These are phyloP conservation scores for Coniochaeta prunicola DNA, from an alignment of 2,329 filamentous ascomycete genomes.

Conservation along the genomic window DNA sequence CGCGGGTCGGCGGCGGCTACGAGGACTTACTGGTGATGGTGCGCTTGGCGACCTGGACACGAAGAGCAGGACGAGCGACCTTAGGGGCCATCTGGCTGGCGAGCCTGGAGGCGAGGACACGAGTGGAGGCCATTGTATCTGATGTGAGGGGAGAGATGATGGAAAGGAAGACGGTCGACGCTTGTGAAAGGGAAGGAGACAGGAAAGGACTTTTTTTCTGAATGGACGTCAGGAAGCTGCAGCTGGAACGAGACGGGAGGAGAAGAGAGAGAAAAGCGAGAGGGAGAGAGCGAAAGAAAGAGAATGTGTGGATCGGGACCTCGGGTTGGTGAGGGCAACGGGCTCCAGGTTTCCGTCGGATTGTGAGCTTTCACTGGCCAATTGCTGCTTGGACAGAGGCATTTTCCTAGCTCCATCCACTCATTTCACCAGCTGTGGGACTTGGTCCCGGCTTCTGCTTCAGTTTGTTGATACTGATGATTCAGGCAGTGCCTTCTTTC, in stretches of 20 bases:
- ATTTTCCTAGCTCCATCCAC: conserved; percentile 2
- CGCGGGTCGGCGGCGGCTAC: not conserved
- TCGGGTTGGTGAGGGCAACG: conserved; percentile 21
- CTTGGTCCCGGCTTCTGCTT: not conserved
- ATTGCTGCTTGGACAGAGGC: conserved; percentile 2
- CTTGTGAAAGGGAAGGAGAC: conserved; percentile 30
- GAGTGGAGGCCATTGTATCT: conserved; percentile 73
- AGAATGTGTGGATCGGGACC: conserved; percentile 13
- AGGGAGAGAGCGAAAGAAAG: conserved; percentile 11
- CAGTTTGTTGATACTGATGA: not conserved
- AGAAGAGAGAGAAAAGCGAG: conserved; percentile 19
- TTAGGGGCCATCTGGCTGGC: conserved; percentile 70
- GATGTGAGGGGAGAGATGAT: conserved; percentile 38
- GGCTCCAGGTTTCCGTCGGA: conserved; percentile 11
- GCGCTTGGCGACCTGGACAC: conserved; percentile 64
- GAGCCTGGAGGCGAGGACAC: conserved; percentile 72
- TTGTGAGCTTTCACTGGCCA: not conserved
- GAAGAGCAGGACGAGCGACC: conserved; percentile 70
- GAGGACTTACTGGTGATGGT: conserved; percentile 62
- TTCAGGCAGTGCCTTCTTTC: not conserved
- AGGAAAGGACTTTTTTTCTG: conserved; percentile 20
- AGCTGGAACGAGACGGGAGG: conserved; percentile 12
- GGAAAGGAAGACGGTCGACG: conserved; percentile 19
- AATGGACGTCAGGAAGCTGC: conserved; percentile 5
- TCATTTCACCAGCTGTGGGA: not conserved